Evolutionary conservation across 768 basidiomycete species (phyloP), one percentile per base, ranked within the genome.

Genomic region (Auricularia heimuer): DNA sequence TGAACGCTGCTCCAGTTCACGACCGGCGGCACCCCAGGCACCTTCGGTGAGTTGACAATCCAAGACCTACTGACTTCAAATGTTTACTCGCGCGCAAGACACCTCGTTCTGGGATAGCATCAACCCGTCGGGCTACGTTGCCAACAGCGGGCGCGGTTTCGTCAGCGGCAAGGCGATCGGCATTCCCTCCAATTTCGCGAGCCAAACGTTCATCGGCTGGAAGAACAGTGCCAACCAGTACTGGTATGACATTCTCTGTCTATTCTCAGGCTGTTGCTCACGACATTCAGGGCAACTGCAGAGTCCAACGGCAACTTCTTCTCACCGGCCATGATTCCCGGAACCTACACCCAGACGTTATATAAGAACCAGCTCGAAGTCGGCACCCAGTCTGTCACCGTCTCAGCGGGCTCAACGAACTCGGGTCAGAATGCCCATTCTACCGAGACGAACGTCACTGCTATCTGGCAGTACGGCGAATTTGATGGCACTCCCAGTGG

Each of bases 301-400:
- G 63, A 45, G 51, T 56, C 54, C 42, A 60, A 14, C 56, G 79
- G 79, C 54, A 71, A 74, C 34, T 81, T 80, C 73, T 77, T 75
- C 11, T 76, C 78, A 18, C 78, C 77, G 8, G 67, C 74, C 69
- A 79, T 82, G 77, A 82, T 81, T 66, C 80, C 81, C 12, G 81
- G 81, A 4, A 81, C 79, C 42, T 82, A 82, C 67, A 77, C 77
- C 11, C 77, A 74, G 12, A 80, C 79, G 10, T 21, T 82, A 24
- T 81, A 73, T 69, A 76, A 82, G 69, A 78, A 78, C 51, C 79
- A 82, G 69, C 72, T 81, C 10, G 79, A 78, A 67, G 77, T 77
- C 33, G 79, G 76, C n/a, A 75, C 77, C 10, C 77, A 76, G 34
- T 74, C 70, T 58, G 80, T 82, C 47, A 73, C 73, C 24, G 80